Percentiles rank a stretch among this genome's conserved stretches.
phyloP scores from a whole-genome alignment of 371 early-diverging fungal species.

The Thermomucor indicae-seudaticae region DNA sequence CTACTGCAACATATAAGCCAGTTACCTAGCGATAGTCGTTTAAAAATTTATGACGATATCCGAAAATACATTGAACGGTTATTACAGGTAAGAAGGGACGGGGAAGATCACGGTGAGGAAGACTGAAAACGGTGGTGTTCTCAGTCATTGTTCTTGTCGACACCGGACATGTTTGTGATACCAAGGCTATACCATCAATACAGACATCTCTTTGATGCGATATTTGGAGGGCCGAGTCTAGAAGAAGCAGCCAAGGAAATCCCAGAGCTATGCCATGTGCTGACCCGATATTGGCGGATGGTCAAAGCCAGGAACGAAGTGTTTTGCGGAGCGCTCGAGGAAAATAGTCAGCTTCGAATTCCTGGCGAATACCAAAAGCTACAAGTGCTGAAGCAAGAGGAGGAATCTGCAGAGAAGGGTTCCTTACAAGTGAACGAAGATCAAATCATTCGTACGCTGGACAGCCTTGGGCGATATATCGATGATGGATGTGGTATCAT shows the following conservation, averaged over 20 bases:
- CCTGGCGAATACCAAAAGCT: background rate
- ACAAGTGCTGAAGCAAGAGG: background rate
- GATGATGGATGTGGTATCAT: constrained; percentile 29
- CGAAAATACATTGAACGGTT: constrained; percentile 46
- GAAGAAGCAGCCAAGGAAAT: constrained; percentile 6
- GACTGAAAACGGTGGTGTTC: too few species aligned
- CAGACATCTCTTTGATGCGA: constrained; percentile 26
- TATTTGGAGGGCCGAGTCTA: constrained; percentile 24
- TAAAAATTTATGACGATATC: constrained; percentile 3
- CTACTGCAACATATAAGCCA: constrained; percentile 4
- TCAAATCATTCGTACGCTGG: constrained; percentile 32
- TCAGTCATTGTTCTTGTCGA: constrained; percentile 55
- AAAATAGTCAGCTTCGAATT: constrained; percentile 18
- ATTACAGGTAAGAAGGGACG: constrained; percentile 45
- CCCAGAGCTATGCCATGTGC: constrained; percentile 24
- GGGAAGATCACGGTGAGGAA: too few species aligned
- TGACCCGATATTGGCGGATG: constrained; percentile 39
- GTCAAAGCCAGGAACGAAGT: constrained; percentile 45
- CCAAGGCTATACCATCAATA: constrained; percentile 51
- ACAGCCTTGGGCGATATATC: constrained; percentile 31
- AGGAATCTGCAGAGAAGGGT: background rate
- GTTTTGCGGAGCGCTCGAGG: constrained; percentile 38
- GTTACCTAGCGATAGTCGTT: background rate
- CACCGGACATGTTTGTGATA: constrained; percentile 65
- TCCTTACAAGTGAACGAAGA: constrained; percentile 27